Percentiles rank a stretch among this genome's conserved stretches.
These are phyloP conservation scores for Melaleuca alternifolia DNA, from an alignment of 345 rosid species.

Conservation along the genomic window DNA sequence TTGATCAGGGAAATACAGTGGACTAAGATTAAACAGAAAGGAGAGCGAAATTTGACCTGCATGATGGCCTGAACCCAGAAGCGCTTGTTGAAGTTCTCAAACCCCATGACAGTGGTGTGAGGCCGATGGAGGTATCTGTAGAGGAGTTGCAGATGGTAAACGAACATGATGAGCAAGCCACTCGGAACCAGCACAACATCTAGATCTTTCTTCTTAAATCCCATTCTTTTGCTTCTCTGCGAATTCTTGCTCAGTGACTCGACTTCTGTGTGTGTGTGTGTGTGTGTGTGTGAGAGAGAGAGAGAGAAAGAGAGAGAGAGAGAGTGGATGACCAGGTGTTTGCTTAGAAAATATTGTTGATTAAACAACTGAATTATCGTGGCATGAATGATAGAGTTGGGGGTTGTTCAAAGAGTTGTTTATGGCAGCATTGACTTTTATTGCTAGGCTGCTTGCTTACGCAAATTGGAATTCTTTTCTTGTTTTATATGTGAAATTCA, in stretches of 20 bases:
- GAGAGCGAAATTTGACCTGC: slow-evolving; percentile 26
- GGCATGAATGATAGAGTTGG: not conserved
- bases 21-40: not conserved
- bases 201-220: slow-evolving; percentile 35
- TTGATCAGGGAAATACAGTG: not conserved
- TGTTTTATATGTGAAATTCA: not conserved
- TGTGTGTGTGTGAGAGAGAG: not conserved
- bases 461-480: not conserved
- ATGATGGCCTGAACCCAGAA: slow-evolving; percentile 69
- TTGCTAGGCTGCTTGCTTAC: not conserved
- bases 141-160: slow-evolving; percentile 59
- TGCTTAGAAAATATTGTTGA: not conserved
- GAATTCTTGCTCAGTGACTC: not conserved
- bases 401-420: not conserved
- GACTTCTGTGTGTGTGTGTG: not conserved
- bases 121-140: slow-evolving; percentile 59
- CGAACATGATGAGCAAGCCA: slow-evolving; percentile 53
- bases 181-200: slow-evolving; percentile 68
- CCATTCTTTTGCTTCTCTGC: not conserved
- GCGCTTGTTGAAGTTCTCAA: slow-evolving; percentile 56
- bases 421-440: not conserved
- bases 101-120: slow-evolving; percentile 66
- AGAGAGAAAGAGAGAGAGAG: not conserved
- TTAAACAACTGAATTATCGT: not conserved
- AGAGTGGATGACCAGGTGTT: not conserved